These are phyloP conservation scores for Neohortaea acidophila DNA, from an alignment of 495 filamentous ascomycete species.

Conservation along the genomic window DNA sequence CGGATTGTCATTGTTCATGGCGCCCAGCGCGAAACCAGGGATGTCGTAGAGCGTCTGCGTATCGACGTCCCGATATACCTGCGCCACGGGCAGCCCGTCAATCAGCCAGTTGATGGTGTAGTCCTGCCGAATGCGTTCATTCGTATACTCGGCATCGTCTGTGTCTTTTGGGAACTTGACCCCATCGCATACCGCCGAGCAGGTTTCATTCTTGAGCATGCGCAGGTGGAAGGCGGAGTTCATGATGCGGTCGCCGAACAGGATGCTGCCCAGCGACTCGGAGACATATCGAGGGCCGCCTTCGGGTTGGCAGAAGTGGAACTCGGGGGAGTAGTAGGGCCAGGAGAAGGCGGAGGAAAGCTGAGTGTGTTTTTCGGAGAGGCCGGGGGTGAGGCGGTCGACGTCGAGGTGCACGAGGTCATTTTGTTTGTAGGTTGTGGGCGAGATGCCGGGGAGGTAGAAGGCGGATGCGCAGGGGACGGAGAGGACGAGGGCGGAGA, in stretches of 20 bases:
- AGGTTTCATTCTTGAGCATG: slow-evolving; percentile 73
- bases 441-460: slow-evolving; percentile 91
- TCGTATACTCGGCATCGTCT: slow-evolving; percentile 61
- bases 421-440: slow-evolving; percentile 67
- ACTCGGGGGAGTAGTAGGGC: slow-evolving; percentile 82
- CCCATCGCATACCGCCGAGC: slow-evolving; percentile 57
- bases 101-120: slow-evolving; percentile 92
- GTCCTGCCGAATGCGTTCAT: slow-evolving; percentile 59
- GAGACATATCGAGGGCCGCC: slow-evolving; percentile 57
- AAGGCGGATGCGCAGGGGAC: slow-evolving; percentile 51
- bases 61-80: slow-evolving; percentile 54
- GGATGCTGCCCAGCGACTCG: slow-evolving; percentile 85
- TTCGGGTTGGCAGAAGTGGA: slow-evolving; percentile 73
- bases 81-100: slow-evolving; percentile 82
- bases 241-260: slow-evolving; percentile 91
- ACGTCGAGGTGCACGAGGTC: slow-evolving; percentile 78
- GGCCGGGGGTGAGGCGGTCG: slow-evolving; percentile 76
- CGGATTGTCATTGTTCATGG: slow-evolving; percentile 31
- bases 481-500: slow-evolving; percentile 22
- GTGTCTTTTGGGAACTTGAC: slow-evolving; percentile 51
- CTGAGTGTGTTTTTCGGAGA: slow-evolving; percentile 55
- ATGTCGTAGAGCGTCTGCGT: slow-evolving; percentile 65
- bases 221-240: slow-evolving; percentile 77
- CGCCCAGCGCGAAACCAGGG: slow-evolving; percentile 77
- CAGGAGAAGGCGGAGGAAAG: slow-evolving; percentile 83